Conservation (phyloP, 495 filamentous ascomycete species). For the Xylaria palmicola region DNA sequence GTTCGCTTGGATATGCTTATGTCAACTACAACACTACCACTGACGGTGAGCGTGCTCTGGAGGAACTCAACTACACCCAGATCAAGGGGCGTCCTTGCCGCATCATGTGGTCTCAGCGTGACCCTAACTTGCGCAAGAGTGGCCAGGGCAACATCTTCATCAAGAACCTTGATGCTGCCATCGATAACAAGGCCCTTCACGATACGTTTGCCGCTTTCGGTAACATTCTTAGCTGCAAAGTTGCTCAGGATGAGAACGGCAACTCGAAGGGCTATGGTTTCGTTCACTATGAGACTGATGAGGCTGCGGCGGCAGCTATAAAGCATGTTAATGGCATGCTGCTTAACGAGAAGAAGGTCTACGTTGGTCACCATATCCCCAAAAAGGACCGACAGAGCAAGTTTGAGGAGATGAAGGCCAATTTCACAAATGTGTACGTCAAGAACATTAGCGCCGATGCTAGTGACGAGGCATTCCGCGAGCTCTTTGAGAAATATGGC, state of each 20-base stretch:
- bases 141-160: slow-evolving; percentile 99
- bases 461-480: slow-evolving; percentile 90
- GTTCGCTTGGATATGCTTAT: slow-evolving; percentile 98
- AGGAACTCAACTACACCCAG: slow-evolving; percentile 99
- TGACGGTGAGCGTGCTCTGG: slow-evolving; percentile 96
- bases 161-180: slow-evolving; percentile 98
- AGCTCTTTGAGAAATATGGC: slow-evolving; percentile 86
- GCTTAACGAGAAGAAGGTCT: slow-evolving; percentile 99
- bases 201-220: slow-evolving; percentile 99
- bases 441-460: slow-evolving; percentile 93
- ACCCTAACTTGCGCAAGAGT: slow-evolving; percentile 98
- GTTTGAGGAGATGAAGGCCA: slow-evolving; percentile 99
- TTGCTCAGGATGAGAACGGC: slow-evolving; percentile 93
- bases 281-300: slow-evolving; percentile 99
- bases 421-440: slow-evolving; percentile 99
- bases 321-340: slow-evolving; percentile 99
- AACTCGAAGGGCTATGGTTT: slow-evolving; percentile 99
- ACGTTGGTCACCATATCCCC: slow-evolving; percentile 97
- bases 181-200: slow-evolving; percentile 99
- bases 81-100: slow-evolving; percentile 99
- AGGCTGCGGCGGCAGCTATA: slow-evolving; percentile 94
- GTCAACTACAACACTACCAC: slow-evolving; percentile 99
- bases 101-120: slow-evolving; percentile 99
- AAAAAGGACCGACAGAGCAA: slow-evolving; percentile 99
- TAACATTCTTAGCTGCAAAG: slow-evolving; percentile 99